These are phyloP conservation scores for Triglochin maritima DNA, from an alignment of 106 monocot genomes.

Conservation along the genomic window DNA sequence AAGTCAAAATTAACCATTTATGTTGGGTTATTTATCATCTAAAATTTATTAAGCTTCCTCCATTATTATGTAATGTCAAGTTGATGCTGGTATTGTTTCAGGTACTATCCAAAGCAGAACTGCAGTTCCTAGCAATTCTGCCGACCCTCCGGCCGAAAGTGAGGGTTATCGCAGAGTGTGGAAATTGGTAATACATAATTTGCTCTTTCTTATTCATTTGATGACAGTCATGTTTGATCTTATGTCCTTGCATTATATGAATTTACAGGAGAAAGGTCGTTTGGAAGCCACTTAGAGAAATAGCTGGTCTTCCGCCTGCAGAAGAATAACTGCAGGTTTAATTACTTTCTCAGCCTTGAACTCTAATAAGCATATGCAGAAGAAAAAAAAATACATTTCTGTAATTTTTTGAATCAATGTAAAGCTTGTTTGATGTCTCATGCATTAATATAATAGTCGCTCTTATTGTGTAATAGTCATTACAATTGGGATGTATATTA, in stretches of 20 bases:
- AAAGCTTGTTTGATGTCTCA: neutral
- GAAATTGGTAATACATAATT: slow-evolving; percentile 54
- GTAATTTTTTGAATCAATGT: neutral
- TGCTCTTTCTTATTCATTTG: neutral
- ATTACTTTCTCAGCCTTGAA: no score
- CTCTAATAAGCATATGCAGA: neutral
- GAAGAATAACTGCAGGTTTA: slow-evolving; percentile 13
- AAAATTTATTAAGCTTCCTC: neutral
- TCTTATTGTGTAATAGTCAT: neutral
- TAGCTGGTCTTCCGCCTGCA: slow-evolving; percentile 45
- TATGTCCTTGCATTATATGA: neutral
- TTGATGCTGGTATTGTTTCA: slow-evolving; percentile 2
- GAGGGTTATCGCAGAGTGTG: slow-evolving; percentile 76
- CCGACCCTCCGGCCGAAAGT: slow-evolving; percentile 76
- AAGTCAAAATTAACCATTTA: no score
- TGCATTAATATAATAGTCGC: neutral
- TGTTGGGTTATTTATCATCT: neutral
- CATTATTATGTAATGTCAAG: neutral
- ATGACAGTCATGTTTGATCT: neutral
- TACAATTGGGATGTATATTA: neutral
- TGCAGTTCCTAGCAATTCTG: slow-evolving; percentile 89
- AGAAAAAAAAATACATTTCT: neutral
- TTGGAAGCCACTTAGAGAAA: slow-evolving; percentile 85
- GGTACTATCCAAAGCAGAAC: slow-evolving; percentile 85
- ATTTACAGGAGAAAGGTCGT: slow-evolving; percentile 70